phyloP scores from a whole-genome alignment of 495 filamentous ascomycete genomes.

The Lepraria neglecta region DNA sequence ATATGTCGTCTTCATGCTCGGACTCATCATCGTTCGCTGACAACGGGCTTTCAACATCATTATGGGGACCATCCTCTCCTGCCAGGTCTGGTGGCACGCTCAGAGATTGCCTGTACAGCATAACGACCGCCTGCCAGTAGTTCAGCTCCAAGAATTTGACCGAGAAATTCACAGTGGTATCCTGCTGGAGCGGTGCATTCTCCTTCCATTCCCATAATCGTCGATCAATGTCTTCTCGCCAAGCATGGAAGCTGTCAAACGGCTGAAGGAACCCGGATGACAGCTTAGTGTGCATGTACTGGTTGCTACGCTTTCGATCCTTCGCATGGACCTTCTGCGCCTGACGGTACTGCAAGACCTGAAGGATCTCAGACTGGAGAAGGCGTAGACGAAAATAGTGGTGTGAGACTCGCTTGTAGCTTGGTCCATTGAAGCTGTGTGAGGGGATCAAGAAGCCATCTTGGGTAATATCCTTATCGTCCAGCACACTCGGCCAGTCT shows the following conservation, averaged over 20 bases:
- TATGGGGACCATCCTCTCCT: constrained; percentile 65
- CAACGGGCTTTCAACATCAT: constrained; percentile 56
- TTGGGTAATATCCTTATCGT: constrained; percentile 85
- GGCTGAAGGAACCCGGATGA: constrained; percentile 77
- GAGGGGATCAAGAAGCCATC: constrained; percentile 59
- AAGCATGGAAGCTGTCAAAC: constrained; percentile 79
- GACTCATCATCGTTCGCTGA: constrained; percentile 51
- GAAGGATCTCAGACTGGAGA: constrained; percentile 89
- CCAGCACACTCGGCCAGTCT: constrained; percentile 80
- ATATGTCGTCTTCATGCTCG: constrained; percentile 85
- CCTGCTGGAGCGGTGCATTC: constrained; percentile 63
- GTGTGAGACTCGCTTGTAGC: constrained; percentile 81
- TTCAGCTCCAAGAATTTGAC: constrained; percentile 85
- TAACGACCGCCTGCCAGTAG: constrained; percentile 97
- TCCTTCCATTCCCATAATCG: constrained; percentile 83
- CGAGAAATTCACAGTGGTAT: constrained; percentile 81
- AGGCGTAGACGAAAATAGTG: constrained; percentile 91
- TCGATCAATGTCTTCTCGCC: constrained; percentile 81
- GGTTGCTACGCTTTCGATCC: constrained; percentile 54
- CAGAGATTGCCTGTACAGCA: constrained; percentile 89
- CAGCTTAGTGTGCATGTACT: constrained; percentile 70
- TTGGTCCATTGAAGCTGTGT: constrained; percentile 47
- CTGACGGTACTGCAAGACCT: constrained; percentile 88
- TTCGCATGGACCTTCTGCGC: constrained; percentile 53
- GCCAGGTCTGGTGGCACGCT: constrained; percentile 80